These are phyloP conservation scores for Capsicum pubescens DNA, from an alignment of 257 asterid genomes.

Conservation along the genomic window DNA sequence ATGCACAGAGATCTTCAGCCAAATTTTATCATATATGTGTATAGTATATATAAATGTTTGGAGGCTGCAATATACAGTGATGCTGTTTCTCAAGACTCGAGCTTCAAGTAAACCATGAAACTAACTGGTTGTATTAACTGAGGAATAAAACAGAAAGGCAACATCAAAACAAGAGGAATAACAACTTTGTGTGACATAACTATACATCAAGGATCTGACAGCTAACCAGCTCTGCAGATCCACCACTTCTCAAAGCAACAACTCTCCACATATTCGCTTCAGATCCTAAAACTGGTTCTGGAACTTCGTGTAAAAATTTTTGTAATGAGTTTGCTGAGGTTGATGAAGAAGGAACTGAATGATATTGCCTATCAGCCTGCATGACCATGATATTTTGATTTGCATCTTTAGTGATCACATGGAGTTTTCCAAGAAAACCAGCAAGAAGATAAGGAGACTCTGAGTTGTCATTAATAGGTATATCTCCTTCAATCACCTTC, in stretches of 20 bases:
- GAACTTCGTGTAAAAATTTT: slow-evolving; percentile 44
- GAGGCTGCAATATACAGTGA: slow-evolving; percentile 11
- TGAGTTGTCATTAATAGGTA: slow-evolving; percentile 69
- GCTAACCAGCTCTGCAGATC: slow-evolving; percentile 81
- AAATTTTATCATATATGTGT: neutral
- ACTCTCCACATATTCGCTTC: slow-evolving; percentile 69
- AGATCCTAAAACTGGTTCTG: slow-evolving; percentile 48
- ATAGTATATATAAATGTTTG: neutral
- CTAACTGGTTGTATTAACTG: slow-evolving; percentile 25
- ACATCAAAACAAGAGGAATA: slow-evolving; percentile 21
- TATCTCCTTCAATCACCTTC: slow-evolving; percentile 82
- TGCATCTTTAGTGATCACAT: slow-evolving; percentile 76
- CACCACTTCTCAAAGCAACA: slow-evolving; percentile 56
- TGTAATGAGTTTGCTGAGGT: slow-evolving; percentile 46
- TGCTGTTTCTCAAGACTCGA: neutral
- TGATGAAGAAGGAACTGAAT: slow-evolving; percentile 45
- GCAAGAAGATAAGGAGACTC: slow-evolving; percentile 88
- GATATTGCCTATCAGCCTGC: slow-evolving; percentile 66
- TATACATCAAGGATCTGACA: slow-evolving; percentile 75
- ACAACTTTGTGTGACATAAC: slow-evolving; percentile 29
- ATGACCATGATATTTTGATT: slow-evolving; percentile 59
- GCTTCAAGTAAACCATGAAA: neutral
- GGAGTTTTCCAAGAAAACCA: slow-evolving; percentile 75
- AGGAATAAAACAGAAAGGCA: slow-evolving; percentile 17
- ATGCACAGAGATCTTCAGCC: neutral